Percentiles rank a stretch among this genome's conserved stretches.
These are phyloP conservation scores for Daldinia concentrica DNA, from an alignment of 495 filamentous ascomycete species.

Conservation along the genomic window DNA sequence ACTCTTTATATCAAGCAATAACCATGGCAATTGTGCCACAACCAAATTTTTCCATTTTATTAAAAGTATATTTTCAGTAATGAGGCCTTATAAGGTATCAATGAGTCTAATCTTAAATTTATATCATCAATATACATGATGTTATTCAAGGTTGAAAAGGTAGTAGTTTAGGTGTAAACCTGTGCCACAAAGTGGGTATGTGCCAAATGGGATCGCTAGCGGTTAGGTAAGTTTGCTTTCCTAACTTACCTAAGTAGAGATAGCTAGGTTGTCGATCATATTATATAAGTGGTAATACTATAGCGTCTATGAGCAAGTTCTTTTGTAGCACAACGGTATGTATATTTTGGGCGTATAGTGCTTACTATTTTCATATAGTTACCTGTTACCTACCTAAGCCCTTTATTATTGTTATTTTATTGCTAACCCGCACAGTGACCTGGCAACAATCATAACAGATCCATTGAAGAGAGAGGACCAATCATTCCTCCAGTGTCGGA, in stretches of 20 bases:
- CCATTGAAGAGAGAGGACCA: not conserved
- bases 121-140: too few species aligned
- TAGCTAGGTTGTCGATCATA: constrained; percentile 10
- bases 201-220: too few species aligned
- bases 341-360: constrained; percentile 1
- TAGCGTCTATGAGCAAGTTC: constrained; percentile 3
- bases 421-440: constrained; percentile 1
- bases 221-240: constrained; percentile 4
- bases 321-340: constrained; percentile 1
- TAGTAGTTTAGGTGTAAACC: too few species aligned
- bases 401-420: not conserved
- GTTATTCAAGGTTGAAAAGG: too few species aligned
- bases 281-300: constrained; percentile 11
- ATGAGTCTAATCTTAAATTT: too few species aligned
- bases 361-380: not conserved
- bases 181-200: too few species aligned
- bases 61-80: too few species aligned
- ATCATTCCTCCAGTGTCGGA: constrained; percentile 8
- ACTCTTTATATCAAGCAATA: too few species aligned
- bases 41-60: too few species aligned
- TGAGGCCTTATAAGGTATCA: too few species aligned
- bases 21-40: too few species aligned
- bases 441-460: not conserved
- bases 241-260: constrained; percentile 4
- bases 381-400: not conserved